Conservation (phyloP, 306 rosid genomes). For the Cucumis cinereus region DNA sequence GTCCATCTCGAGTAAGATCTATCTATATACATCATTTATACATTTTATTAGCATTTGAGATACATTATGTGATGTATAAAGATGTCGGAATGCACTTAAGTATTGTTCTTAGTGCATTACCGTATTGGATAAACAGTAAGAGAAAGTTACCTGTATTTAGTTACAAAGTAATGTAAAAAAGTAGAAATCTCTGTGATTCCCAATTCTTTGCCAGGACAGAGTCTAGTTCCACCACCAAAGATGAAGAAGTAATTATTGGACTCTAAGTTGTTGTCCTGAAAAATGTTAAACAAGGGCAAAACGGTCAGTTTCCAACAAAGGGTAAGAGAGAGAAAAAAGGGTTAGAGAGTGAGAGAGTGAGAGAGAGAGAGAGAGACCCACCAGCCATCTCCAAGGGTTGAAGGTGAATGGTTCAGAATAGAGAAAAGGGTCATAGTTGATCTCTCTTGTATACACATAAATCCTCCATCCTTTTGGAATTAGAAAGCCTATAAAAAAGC, state of each 20-base stretch:
- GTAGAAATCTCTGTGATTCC: slow-evolving; percentile 85
- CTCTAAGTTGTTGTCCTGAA: slow-evolving; percentile 60
- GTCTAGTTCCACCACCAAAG: slow-evolving; percentile 92
- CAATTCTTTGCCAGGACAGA: slow-evolving; percentile 87
- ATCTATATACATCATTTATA: too few relatives aligned
- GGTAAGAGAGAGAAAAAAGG: not conserved
- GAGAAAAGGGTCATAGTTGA: slow-evolving; percentile 54
- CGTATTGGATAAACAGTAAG: not conserved
- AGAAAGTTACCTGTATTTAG: slow-evolving; percentile 69
- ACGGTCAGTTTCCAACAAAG: not conserved
- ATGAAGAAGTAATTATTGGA: slow-evolving; percentile 45
- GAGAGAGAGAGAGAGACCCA: slow-evolving; percentile 15
- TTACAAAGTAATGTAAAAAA: slow-evolving; percentile 77
- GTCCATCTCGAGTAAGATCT: too few relatives aligned
- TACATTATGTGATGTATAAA: too few relatives aligned
- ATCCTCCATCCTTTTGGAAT: slow-evolving; percentile 96
- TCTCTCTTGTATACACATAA: slow-evolving; percentile 88
- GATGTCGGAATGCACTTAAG: too few relatives aligned
- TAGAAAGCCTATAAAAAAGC: slow-evolving; percentile 47
- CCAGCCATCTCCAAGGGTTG: slow-evolving; percentile 99
- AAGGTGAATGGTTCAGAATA: slow-evolving; percentile 77
- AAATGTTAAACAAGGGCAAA: not conserved
- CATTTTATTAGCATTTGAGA: too few relatives aligned
- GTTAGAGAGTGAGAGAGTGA: not conserved
- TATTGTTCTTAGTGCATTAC: too few relatives aligned